Percentiles rank a stretch among this genome's conserved stretches.
Evolutionary conservation across 1,139 yeast genomes (phyloP).

Genomic region (Protomyces inundatus): DNA sequence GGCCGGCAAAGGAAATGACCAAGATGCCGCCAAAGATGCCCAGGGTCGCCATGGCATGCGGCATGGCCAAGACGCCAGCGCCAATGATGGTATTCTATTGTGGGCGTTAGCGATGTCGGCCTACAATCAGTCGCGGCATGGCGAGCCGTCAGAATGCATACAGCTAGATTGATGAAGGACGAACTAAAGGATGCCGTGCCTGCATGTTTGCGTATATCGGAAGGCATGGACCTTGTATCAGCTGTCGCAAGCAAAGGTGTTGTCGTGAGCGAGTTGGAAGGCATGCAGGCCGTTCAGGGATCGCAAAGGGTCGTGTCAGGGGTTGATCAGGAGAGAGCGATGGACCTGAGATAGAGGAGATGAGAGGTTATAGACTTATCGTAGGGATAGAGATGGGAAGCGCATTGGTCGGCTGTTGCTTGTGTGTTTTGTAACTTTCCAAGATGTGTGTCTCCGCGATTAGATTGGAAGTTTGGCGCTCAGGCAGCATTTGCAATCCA

Average conservation of each 20-base stretch:
- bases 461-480: too few species aligned
- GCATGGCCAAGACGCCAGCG: conserved; percentile 91
- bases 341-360: too few species aligned
- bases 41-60: conserved; percentile 81
- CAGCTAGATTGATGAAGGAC: conserved; percentile 20
- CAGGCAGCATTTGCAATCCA: too few species aligned
- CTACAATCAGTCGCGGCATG: conserved; percentile 23
- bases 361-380: too few species aligned
- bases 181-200: conserved; percentile 22
- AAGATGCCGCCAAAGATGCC: conserved; percentile 66
- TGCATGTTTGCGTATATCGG: conserved; percentile 3
- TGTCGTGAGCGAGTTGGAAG: background rate
- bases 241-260: background rate
- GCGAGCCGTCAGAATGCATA: conserved; percentile 37
- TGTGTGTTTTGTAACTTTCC: too few species aligned
- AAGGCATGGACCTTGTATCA: background rate
- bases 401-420: too few species aligned
- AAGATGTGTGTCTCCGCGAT: too few species aligned
- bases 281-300: background rate
- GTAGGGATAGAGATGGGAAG: too few species aligned
- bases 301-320: background rate
- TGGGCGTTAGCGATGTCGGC: conserved; percentile 33
- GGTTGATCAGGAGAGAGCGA: background rate
- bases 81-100: conserved; percentile 40
- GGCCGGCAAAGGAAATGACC: conserved; percentile 65